Conservation (phyloP, 1,284 basidiomycete genomes). For the Naganishia albida region DNA sequence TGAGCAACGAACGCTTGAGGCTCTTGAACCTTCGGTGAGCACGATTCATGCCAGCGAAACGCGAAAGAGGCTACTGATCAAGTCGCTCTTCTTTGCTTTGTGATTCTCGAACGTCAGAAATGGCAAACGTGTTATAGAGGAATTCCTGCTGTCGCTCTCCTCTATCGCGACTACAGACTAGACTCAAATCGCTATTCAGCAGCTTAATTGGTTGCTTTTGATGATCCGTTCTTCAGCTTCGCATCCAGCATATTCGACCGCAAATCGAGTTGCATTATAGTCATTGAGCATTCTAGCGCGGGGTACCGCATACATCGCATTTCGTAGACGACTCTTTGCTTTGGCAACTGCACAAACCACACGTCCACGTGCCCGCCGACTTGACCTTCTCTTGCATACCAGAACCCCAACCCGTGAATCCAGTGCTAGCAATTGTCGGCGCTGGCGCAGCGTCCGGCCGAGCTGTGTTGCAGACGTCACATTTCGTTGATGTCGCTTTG, state of each 20-base stretch:
- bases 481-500: conserved; percentile 25
- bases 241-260: neutral
- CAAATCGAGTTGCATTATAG: conserved; percentile 6
- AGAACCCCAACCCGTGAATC: conserved; percentile 25
- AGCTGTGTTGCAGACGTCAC: conserved; percentile 32
- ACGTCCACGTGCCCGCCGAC: conserved; percentile 19
- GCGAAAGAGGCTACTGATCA: neutral
- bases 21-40: conserved; percentile 53
- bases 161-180: conserved; percentile 6
- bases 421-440: neutral
- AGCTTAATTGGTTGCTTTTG: neutral
- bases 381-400: conserved; percentile 4
- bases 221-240: neutral
- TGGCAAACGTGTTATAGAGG: conserved; percentile 52
- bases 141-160: conserved; percentile 40
- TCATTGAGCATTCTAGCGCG: conserved; percentile 13
- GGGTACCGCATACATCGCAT: conserved; percentile 27
- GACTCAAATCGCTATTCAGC: neutral
- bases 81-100: neutral
- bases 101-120: conserved; percentile 37
- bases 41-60: neutral
- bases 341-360: conserved; percentile 8
- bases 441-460: neutral
- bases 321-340: conserved; percentile 22
- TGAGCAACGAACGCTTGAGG: conserved; percentile 55